Evolutionary conservation across 768 basidiomycete genomes (phyloP).

Genomic region (Kwoniella sp.): DNA sequence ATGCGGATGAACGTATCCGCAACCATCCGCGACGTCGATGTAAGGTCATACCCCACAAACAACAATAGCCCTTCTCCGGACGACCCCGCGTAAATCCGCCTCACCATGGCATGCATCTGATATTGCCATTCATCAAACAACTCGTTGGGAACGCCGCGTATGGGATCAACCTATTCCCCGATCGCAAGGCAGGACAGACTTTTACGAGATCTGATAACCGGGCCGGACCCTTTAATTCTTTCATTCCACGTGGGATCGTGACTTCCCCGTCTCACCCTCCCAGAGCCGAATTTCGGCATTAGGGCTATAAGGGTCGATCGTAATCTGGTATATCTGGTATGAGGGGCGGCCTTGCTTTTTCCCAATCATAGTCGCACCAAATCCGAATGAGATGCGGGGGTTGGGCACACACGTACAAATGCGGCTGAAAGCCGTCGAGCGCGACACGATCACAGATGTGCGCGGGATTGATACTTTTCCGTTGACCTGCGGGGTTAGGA

Average conservation of each 20-base stretch:
- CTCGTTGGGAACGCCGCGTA: not conserved
- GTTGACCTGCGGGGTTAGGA: not conserved
- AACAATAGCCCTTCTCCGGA: too few species aligned
- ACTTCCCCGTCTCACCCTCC: not conserved
- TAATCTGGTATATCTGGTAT: too few species aligned
- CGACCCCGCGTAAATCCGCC: slow-evolving; percentile 9
- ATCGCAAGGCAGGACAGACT: not conserved
- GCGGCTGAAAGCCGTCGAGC: too few species aligned
- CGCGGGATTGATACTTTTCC: too few species aligned
- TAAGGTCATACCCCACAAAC: not conserved
- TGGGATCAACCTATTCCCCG: slow-evolving; percentile 1
- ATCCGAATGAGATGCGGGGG: not conserved
- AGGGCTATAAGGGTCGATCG: not conserved
- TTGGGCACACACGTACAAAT: not conserved
- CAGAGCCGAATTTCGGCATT: not conserved
- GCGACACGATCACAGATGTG: too few species aligned
- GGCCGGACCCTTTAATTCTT: too few species aligned
- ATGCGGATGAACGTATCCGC: not conserved
- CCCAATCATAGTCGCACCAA: not conserved
- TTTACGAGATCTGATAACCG: slow-evolving; percentile 1
- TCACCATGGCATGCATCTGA: not conserved
- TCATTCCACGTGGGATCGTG: not conserved
- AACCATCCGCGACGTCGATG: not conserved
- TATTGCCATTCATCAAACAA: too few species aligned
- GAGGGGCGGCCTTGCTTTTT: not conserved